Base-by-base conservation (phyloP, 2,329 filamentous ascomycete species). In the Aspergillus quadricinctus region DNA sequence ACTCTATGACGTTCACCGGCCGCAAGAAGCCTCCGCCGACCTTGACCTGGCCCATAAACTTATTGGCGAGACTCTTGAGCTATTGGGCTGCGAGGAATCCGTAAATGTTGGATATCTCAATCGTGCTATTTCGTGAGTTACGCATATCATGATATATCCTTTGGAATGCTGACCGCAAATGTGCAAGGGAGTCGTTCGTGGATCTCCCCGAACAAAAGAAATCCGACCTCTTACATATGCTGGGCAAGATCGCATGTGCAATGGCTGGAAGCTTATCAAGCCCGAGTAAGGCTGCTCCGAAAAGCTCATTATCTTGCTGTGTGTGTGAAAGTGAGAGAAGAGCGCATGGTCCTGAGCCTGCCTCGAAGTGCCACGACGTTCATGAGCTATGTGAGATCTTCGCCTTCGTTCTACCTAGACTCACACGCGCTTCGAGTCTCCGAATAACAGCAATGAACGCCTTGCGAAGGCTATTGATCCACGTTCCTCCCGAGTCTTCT, bases 361-460 rank as follows among this genome's bases (percentile, higher is more conserved):
- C 59, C 29, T 61, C 49, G 46, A 55, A 65, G 53, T 48, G 58
- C 43, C 28, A 63, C 55, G 49, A 67, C 37, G 68, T 69, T 45
- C 66, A 70, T 52, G 65, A 72, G 29, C 54, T 78, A 29, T 69
- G 72, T 75, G 70, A 73, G 10, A 77, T 78, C 2, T 74, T 81
- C 31, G 60, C 75, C n/a, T 66, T 73, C 19, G 66, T 78, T 45
- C 57, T 77, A 40, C 73, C 76, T 7, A 71, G 61, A 31, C 66
- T 80, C 17, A 69, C 73, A 25, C 71, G 76, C 56, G 84, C 83
- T 21, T 81, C 81, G n/a, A 81, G 79, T 48, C 79, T 84, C 37
- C 82, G 90, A 49, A 80, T 95, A 41, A 79, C 85, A 57, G 86
- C 87, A 9, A 90, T 94, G 84, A 73, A 88, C 57, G 81, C 85